Base-by-base conservation (phyloP, 2,329 filamentous ascomycete species). In the Fusarium nygamai region DNA sequence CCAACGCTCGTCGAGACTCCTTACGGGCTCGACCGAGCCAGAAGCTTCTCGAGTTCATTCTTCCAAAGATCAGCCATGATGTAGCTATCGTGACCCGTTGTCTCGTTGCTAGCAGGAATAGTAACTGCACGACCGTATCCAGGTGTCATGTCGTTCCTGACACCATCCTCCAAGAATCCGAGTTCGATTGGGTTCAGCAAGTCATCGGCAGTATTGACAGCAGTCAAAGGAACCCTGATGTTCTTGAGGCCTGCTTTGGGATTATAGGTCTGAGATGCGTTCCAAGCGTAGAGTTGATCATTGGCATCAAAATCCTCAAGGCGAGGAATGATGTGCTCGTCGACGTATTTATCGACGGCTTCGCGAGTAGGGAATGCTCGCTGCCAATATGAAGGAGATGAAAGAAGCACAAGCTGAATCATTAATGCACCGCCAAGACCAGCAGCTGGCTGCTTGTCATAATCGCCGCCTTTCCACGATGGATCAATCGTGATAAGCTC, bases 21-120 rank as follows among this genome's bases (percentile, higher is more conserved):
- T 24, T 8, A 39, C 6, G 24, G 17, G 2, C 47, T 12, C 2
- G 64, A 64, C 2, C 66, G 16, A 10, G 43, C 47, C 1, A 72
- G 24, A 0, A 72, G 41, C 16, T 61, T 48, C 39, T 61, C 36
- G 17, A 73, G 50, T 29, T 72, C 71, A 10, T 51, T 41, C 9
- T 74, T 74, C 71, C 71, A 74, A 16, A 73, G 48, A 3, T 56
- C 38, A 6, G 71, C 67, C 48, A 51, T 58, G 24, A 73, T 71
- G 16, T 73, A 74, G n/a, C 67, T 71, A 34, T 71, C 44, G 19
- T 73, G 71, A 0, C 71, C 71, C 19, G 67, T 60, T 0, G 71
- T 74, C 6, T 61, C 27, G 2, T 74, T 74, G 5, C 67, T 71
- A 0, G 54, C 39, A 22, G 67, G 71, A 4, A 74, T 2, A 0